Percentiles rank a stretch among this genome's conserved stretches.
Conservation (phyloP, 257 asterid genomes). For the Handroanthus guayacan region DNA sequence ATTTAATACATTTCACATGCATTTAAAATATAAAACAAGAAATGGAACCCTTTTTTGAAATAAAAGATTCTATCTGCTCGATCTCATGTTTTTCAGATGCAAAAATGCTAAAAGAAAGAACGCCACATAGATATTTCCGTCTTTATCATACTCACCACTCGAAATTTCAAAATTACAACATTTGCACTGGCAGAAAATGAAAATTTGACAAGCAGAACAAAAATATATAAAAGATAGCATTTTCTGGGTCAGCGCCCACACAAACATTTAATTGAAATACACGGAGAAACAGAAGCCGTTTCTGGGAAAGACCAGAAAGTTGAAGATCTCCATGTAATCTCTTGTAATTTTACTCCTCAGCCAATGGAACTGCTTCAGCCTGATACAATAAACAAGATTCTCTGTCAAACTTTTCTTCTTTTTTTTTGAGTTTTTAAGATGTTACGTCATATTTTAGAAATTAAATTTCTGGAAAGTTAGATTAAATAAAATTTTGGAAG, state of each 20-base stretch:
- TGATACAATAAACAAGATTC: slow-evolving; percentile 33
- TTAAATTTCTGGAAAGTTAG: too few species aligned
- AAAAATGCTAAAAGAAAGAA: not conserved
- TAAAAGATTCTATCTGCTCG: too few species aligned
- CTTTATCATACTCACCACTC: not conserved
- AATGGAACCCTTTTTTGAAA: too few species aligned
- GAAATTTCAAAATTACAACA: not conserved
- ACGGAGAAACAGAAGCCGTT: not conserved
- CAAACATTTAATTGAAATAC: not conserved
- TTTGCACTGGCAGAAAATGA: not conserved
- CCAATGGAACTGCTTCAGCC: slow-evolving; percentile 77
- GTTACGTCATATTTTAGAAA: too few species aligned
- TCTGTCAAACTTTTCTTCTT: not conserved
- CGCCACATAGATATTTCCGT: not conserved
- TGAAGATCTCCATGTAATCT: not conserved
- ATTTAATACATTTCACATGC: too few species aligned
- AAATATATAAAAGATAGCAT: not conserved
- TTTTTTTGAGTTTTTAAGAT: too few species aligned
- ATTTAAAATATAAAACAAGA: too few species aligned
- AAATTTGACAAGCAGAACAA: not conserved
- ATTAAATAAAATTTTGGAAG: too few species aligned
- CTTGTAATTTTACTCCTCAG: slow-evolving; percentile 50
- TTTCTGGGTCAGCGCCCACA: not conserved
- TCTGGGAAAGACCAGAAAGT: too few species aligned
- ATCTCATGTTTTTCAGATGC: not conserved